A percentile compares a stretch with the other conserved stretches of the same genome.
These are phyloP conservation scores for Zangia roseola DNA, from an alignment of 768 basidiomycete species.

Conservation along the genomic window DNA sequence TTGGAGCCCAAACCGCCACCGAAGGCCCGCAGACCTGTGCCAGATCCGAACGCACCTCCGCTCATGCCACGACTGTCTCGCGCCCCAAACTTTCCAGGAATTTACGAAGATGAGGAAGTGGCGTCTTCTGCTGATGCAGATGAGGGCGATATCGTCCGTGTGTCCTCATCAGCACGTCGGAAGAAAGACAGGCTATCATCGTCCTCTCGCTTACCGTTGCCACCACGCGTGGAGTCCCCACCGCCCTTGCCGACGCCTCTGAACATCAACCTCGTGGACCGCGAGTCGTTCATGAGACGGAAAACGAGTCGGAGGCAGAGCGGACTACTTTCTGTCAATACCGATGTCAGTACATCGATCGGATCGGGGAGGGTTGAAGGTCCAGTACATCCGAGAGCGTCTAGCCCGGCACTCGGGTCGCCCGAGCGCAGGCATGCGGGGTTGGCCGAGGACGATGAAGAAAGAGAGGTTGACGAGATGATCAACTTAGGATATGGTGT, in stretches of 20 bases:
- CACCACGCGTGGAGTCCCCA: constrained; percentile 42
- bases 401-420: constrained; percentile 69
- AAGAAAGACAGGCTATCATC: constrained; percentile 48
- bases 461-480: constrained; percentile 38
- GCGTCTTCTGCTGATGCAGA: constrained; percentile 40
- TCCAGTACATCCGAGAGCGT: constrained; percentile 49
- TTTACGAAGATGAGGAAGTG: constrained; percentile 66
- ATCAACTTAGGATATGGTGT: constrained; percentile 13
- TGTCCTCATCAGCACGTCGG: constrained; percentile 39
- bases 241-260: constrained; percentile 35
- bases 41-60: constrained; percentile 44
- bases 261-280: constrained; percentile 34
- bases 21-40: constrained; percentile 47
- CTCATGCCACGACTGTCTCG: constrained; percentile 59
- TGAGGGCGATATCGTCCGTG: constrained; percentile 39
- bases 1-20: constrained; percentile 43
- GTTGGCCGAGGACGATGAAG: constrained; percentile 56
- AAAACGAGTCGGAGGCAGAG: constrained; percentile 39
- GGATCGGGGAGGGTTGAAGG: constrained; percentile 30
- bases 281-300: constrained; percentile 31
- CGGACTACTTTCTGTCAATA: constrained; percentile 52
- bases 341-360: constrained; percentile 27
- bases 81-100: constrained; percentile 63
- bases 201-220: constrained; percentile 48
- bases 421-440: constrained; percentile 55